These are phyloP conservation scores for Coprinopsis marcescibilis DNA, from an alignment of 768 basidiomycete species.

Conservation along the genomic window DNA sequence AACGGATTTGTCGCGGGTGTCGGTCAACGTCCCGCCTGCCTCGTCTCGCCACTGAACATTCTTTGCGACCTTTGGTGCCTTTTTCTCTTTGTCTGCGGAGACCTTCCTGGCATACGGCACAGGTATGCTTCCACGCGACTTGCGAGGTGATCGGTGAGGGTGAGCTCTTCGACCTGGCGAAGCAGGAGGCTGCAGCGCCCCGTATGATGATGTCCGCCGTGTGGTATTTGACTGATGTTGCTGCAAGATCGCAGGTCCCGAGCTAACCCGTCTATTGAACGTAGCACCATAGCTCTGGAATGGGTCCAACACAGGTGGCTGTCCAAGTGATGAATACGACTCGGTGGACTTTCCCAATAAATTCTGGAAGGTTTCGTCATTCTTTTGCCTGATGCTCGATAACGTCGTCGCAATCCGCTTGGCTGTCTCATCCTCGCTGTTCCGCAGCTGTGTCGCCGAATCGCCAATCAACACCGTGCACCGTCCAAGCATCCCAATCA, in stretches of 20 bases:
- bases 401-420: slow-evolving; percentile 48
- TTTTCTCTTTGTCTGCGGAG: slow-evolving; percentile 41
- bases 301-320: slow-evolving; percentile 14
- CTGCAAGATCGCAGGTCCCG: slow-evolving; percentile 43
- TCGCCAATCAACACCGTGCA: slow-evolving; percentile 71
- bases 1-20: slow-evolving; percentile 37
- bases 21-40: slow-evolving; percentile 76
- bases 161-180: slow-evolving; percentile 38
- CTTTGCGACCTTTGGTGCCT: slow-evolving; percentile 52
- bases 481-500: slow-evolving; percentile 78
- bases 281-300: slow-evolving; percentile 48
- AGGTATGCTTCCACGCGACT: slow-evolving; percentile 61
- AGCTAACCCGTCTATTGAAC: slow-evolving; percentile 44
- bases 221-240: slow-evolving; percentile 21
- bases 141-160: slow-evolving; percentile 57
- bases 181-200: slow-evolving; percentile 40
- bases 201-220: slow-evolving; percentile 35
- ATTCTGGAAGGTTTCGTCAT: slow-evolving; percentile 62
- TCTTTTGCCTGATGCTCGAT: slow-evolving; percentile 52
- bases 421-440: slow-evolving; percentile 28
- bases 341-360: slow-evolving; percentile 66
- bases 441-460: slow-evolving; percentile 33
- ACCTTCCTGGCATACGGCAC: slow-evolving; percentile 53
- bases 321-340: slow-evolving; percentile 32
- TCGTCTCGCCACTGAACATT: slow-evolving; percentile 87